Conservation (phyloP, 2,329 filamentous ascomycete genomes). For the Sporothrix pallida region DNA sequence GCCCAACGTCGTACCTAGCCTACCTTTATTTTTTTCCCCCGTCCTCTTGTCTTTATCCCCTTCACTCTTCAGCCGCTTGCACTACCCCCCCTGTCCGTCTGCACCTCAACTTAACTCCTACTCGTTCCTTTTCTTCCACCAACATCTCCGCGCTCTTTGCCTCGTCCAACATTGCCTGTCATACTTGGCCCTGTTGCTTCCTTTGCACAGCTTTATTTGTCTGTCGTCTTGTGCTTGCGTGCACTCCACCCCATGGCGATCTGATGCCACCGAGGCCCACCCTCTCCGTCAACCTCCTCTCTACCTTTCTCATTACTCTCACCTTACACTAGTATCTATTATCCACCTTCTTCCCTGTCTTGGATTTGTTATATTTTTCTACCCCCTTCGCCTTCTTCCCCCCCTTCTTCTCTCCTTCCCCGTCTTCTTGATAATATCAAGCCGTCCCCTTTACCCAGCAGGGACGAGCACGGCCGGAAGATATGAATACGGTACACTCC, state of each 20-base stretch:
- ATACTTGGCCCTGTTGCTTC: conserved; percentile 8
- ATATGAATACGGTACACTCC: conserved; percentile 50
- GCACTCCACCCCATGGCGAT: conserved; percentile 42
- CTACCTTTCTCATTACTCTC: neutral
- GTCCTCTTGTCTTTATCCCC: conserved; percentile 3
- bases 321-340: neutral
- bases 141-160: neutral
- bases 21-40: neutral
- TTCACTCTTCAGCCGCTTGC: conserved; percentile 26
- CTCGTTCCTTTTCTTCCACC: neutral
- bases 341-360: neutral
- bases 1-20: neutral
- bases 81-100: neutral
- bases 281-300: neutral
- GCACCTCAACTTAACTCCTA: neutral
- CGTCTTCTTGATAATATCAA: conserved; percentile 25
- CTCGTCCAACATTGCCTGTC: conserved; percentile 12
- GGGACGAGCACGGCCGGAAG: conserved; percentile 41
- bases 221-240: conserved; percentile 15
- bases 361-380: neutral
- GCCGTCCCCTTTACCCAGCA: conserved; percentile 39
- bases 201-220: conserved; percentile 16
- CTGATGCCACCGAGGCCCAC: conserved; percentile 36
- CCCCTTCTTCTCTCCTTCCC: conserved; percentile 12
- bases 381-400: neutral